Base-by-base conservation (phyloP, 164 flowering plant species). In the Magnolia changhungtana region DNA sequence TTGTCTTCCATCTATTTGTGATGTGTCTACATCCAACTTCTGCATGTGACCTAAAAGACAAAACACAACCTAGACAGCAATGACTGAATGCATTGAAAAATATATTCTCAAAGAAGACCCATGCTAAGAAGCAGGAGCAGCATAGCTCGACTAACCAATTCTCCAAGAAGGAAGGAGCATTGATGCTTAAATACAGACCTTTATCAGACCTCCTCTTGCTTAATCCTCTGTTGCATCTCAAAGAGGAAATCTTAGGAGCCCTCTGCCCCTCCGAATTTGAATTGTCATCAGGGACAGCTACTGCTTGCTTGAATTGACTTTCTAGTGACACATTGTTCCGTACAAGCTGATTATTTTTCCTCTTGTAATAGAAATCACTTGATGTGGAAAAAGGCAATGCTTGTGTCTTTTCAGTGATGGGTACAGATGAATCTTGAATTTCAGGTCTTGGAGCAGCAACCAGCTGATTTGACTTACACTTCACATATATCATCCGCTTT, bases 331-430 rank as follows among this genome's bases (percentile, higher is more conserved):
- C 63, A 76, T 66, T 69, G 70, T 75, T 82, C 80, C 97, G 86
- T 63, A 95, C 80, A 51, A 95, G 89, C 85, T 95, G 99, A 74
- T 95, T 92, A 72, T 88, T 88, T 19, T 81, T 88, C 79, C 81
- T 92, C 82, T 93, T 95, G 81, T 82, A 92, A 80, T 93, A 95
- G 58, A 87, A 78, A 84, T 88, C 89, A 67, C 84, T 80, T 45
- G 78, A 59, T 63, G 50, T 45, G 8, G 69, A 65, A 14, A 64
- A 24, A 52, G 74, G 14, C 23, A 63, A 16, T 59, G 82, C n/a
- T 76, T 81, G 82, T 4, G 50, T 71, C 76, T 84, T 87, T 74
- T 86, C 85, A 19, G 72, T 74, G 75, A 51, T 75, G 21, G 71
- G 79, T 50, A 75, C 61, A 75, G 90, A 78, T 19, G 61, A n/a